Evolutionary conservation across 2,329 filamentous ascomycete genomes (phyloP).

Genomic region (Simplicillium sp.): DNA sequence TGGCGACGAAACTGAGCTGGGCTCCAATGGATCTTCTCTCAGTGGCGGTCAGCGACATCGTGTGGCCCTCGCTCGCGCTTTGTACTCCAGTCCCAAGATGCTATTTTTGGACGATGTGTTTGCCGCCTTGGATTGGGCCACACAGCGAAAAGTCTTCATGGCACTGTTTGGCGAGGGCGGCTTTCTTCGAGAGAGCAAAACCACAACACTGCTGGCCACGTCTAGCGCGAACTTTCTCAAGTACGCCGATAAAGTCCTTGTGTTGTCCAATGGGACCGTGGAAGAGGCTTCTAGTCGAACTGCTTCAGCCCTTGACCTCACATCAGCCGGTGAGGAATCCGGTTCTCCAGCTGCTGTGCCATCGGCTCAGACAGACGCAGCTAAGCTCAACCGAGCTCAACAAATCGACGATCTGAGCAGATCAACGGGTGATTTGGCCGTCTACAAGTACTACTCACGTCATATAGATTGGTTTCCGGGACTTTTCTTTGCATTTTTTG

Average conservation of each 20-base stretch:
- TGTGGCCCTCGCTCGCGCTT: slow-evolving; percentile 5
- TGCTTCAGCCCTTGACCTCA: not conserved
- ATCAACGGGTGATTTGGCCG: slow-evolving; percentile 6
- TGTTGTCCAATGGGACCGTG: slow-evolving; percentile 4
- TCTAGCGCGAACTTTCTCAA: slow-evolving; percentile 2
- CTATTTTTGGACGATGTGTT: slow-evolving; percentile 5
- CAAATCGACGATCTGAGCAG: slow-evolving; percentile 5
- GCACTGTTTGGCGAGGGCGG: slow-evolving; percentile 1
- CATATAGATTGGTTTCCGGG: slow-evolving; percentile 7
- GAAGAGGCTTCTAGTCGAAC: slow-evolving; percentile 2
- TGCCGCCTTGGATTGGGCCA: slow-evolving; percentile 7
- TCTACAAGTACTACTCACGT: slow-evolving; percentile 10
- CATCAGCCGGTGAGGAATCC: not conserved
- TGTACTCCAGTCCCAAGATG: slow-evolving; percentile 1
- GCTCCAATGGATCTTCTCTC: slow-evolving; percentile 2
- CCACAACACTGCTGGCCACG: not conserved
- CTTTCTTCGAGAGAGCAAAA: not conserved
- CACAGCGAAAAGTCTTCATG: slow-evolving; percentile 1
- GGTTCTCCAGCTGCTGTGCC: not conserved
- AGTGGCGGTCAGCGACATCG: slow-evolving; percentile 5
- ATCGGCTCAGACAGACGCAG: not conserved
- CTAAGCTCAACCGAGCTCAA: slow-evolving; percentile 3
- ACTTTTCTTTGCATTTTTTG: slow-evolving; percentile 5
- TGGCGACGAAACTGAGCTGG: not conserved
- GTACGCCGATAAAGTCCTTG: slow-evolving; percentile 6